Evolutionary conservation across 2,329 filamentous ascomycete species (phyloP), one percentile per base, ranked within the genome.

Genomic region (Aspergillus uvarum): DNA sequence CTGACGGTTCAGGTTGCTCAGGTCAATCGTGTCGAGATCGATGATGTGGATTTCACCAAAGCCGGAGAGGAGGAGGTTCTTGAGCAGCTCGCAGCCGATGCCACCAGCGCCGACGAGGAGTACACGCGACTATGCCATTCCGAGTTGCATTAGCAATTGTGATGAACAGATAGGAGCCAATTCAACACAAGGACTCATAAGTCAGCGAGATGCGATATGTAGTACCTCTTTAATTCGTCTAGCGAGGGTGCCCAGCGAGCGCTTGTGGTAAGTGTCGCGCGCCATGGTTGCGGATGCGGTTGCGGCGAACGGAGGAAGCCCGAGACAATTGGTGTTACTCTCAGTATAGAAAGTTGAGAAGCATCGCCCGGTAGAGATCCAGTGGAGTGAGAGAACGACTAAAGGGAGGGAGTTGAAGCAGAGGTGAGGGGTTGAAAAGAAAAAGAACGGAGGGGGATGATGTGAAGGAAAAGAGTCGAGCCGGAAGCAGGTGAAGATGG

Each of bases 1-100:
- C 76, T 99, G 95, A 58, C 95, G 90, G 70, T 99, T 99, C 54
- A 99, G 84, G 74, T 99, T 99, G 79, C 92, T 96, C 22, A 99
- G 84, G 74, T 99, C 95, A 79, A 99, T 98, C 1, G 95, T 99
- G 76, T 99, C 95, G 61, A 99, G 89, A 76, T 99, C 95, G 67
- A 99, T 92, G 50, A 98, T 89, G 76, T 96, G 91, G 54, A 98
- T 88, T 78, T 96, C 90, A 66, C 92, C 92, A 69, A 96, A 99
- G 67, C 94, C 93, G 48, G 88, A 90, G 52, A 96, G 87, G 49
- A 94, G 92, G 59, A 99, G 87, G 76, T 98, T 96, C 82, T 99
- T 99, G 65, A 99, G 86, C 7, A 99, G 84, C 79, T 99, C 95
- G 79, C 95, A 99, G 68, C 95, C 95, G 73, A 99, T 99, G 63